Evolutionary conservation across 228 moss, liverwort and hornwort genomes (phyloP).

Genomic region (Sphagnum fallax): DNA sequence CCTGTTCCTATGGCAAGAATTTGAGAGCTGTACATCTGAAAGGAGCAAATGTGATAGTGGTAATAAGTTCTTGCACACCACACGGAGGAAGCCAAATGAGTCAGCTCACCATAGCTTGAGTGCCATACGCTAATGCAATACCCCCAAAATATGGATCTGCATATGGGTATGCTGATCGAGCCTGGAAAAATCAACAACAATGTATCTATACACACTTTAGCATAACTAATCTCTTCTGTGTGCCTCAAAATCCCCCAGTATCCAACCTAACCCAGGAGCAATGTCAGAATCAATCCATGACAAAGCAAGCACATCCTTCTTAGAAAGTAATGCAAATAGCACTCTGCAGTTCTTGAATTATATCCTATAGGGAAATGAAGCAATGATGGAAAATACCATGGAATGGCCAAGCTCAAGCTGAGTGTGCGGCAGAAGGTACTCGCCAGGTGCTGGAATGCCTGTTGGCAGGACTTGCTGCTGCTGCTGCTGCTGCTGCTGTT

Average conservation of each 20-base stretch:
- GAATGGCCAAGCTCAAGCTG: slow-evolving; percentile 94
- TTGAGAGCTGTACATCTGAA: no score
- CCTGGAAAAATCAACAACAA: slow-evolving; percentile 27
- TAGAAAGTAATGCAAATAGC: no score
- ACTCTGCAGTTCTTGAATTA: no score
- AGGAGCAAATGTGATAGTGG: no score
- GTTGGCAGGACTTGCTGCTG: slow-evolving; percentile 54
- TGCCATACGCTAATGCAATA: slow-evolving; percentile 89
- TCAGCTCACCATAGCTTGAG: slow-evolving; percentile 79
- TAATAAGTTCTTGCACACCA: no score
- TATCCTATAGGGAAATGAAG: slow-evolving; percentile 1
- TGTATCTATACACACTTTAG: not conserved
- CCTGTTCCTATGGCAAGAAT: no score
- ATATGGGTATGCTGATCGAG: slow-evolving; percentile 72
- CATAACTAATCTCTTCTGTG: not conserved
- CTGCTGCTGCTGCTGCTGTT: not conserved
- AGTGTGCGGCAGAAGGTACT: slow-evolving; percentile 86
- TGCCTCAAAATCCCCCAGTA: not conserved
- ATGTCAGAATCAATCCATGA: not conserved
- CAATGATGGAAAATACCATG: slow-evolving; percentile 45
- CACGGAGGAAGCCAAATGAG: not conserved
- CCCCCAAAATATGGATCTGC: slow-evolving; percentile 89
- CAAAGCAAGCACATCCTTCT: not conserved
- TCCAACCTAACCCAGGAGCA: no score
- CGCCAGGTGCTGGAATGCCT: slow-evolving; percentile 63